These are phyloP conservation scores for Ceratocystis eucalypticola DNA, from an alignment of 2,329 filamentous ascomycete genomes.

Conservation along the genomic window DNA sequence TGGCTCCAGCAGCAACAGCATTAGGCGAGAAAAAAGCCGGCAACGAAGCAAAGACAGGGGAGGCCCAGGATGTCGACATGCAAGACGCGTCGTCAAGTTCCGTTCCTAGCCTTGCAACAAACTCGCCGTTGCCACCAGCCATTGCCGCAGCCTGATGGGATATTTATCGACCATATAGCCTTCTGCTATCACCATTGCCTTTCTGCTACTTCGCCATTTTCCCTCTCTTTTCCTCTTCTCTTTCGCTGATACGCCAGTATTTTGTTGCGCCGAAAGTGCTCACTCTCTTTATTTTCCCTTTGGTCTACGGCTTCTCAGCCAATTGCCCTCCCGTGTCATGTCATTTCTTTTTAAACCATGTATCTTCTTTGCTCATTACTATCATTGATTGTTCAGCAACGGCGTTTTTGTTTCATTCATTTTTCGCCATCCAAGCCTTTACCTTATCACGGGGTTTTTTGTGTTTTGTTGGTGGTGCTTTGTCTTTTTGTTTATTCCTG, in stretches of 20 bases:
- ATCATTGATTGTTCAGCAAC: background rate
- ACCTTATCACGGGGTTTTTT: background rate
- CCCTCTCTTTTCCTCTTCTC: background rate
- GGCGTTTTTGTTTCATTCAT: background rate
- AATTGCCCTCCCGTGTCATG: background rate
- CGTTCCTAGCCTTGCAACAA: conserved; percentile 36
- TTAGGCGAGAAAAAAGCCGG: conserved; percentile 44
- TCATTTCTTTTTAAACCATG: background rate
- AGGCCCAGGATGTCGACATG: conserved; percentile 39
- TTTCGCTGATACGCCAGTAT: conserved; percentile 2
- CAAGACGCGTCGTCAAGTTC: conserved; percentile 40
- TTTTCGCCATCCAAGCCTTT: too few species aligned
- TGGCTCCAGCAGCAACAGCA: background rate
- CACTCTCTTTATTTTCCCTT: background rate
- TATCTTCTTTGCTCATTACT: background rate
- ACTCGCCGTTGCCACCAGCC: conserved; percentile 39
- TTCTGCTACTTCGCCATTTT: background rate
- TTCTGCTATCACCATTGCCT: background rate
- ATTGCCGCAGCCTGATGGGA: conserved; percentile 29
- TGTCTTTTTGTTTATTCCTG: background rate
- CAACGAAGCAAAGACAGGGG: conserved; percentile 38
- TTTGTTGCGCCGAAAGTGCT: conserved; percentile 2
- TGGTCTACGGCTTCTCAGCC: background rate
- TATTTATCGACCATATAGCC: background rate
- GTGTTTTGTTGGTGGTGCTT: background rate